A percentile compares a stretch with the other conserved stretches of the same genome.
Conservation (phyloP, 805 yeast genomes). For the Monosporozyma siamensis region DNA sequence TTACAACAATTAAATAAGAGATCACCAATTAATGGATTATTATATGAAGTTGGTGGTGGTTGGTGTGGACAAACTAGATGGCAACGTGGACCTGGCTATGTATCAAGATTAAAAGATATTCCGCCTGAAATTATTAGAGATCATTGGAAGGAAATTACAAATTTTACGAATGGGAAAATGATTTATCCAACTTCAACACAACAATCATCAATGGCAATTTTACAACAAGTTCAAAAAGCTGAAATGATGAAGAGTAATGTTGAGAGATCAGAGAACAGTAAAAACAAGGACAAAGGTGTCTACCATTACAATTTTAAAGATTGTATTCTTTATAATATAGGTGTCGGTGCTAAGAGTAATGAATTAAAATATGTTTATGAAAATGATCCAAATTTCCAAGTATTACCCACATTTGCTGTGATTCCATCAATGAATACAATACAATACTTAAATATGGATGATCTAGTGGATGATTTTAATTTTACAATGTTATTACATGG, state of each 20-base stretch:
- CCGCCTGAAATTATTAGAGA: conserved; percentile 66
- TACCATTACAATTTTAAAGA: conserved; percentile 59
- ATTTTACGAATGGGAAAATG: conserved; percentile 49
- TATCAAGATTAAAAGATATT: conserved; percentile 36
- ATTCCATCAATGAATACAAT: conserved; percentile 69
- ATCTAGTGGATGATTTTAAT: conserved; percentile 69
- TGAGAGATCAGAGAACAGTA: conserved; percentile 18
- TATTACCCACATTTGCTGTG: conserved; percentile 83
- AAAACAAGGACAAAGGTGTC: conserved; percentile 1
- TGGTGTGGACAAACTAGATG: conserved; percentile 93
- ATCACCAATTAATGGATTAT: conserved; percentile 55
- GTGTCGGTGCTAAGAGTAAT: conserved; percentile 72
- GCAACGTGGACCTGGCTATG: conserved; percentile 86
- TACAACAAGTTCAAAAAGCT: conserved; percentile 47
- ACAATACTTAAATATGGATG: conserved; percentile 47
- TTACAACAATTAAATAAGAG: conserved; percentile 36
- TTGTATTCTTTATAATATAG: conserved; percentile 76
- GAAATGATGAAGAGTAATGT: conserved; percentile 22
- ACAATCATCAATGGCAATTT: conserved; percentile 73
- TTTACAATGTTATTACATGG: conserved; percentile 89
- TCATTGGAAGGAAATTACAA: conserved; percentile 54
- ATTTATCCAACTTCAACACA: conserved; percentile 45
- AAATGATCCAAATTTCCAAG: conserved; percentile 66
- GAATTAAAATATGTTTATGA: conserved; percentile 79
- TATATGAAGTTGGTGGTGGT: conserved; percentile 92